Evolutionary conservation across 345 rosid species (phyloP).

Genomic region (Crucihimalaya himalaica): DNA sequence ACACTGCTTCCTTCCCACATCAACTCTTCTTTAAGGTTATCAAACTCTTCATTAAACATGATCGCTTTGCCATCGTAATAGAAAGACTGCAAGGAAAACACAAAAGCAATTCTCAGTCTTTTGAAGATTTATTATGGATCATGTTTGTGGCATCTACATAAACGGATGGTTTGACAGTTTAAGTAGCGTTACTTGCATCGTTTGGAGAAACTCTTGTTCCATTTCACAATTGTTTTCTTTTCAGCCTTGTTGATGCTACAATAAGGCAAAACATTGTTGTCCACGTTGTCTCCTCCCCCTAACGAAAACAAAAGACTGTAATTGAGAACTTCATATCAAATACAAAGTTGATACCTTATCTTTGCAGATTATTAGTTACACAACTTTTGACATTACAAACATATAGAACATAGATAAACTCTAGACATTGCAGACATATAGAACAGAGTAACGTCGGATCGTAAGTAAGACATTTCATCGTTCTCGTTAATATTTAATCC

Average conservation of each 20-base stretch:
- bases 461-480: conserved; percentile 41
- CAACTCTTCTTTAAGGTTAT: conserved; percentile 93
- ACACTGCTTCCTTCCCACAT: conserved; percentile 99
- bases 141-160: not conserved
- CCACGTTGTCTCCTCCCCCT: conserved; percentile 60
- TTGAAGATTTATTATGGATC: not conserved
- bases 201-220: conserved; percentile 95
- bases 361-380: not conserved
- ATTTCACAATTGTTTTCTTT: conserved; percentile 75
- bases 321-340: not conserved
- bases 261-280: conserved; percentile 70
- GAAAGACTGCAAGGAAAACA: conserved; percentile 55
- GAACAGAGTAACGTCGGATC: conserved; percentile 56
- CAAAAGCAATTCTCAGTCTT: conserved; percentile 1
- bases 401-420: not conserved
- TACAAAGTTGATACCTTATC: not conserved
- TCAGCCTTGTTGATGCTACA: conserved; percentile 66
- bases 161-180: not conserved
- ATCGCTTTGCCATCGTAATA: conserved; percentile 94
- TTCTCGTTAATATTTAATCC: conserved; percentile 26
- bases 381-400: not conserved
- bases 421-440: too few species aligned
- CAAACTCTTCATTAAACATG: conserved; percentile 97
- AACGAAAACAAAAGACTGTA: not conserved
- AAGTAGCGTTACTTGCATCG: conserved; percentile 66